Base-by-base conservation (phyloP, 345 rosid species). In the Cochlearia excelsa region DNA sequence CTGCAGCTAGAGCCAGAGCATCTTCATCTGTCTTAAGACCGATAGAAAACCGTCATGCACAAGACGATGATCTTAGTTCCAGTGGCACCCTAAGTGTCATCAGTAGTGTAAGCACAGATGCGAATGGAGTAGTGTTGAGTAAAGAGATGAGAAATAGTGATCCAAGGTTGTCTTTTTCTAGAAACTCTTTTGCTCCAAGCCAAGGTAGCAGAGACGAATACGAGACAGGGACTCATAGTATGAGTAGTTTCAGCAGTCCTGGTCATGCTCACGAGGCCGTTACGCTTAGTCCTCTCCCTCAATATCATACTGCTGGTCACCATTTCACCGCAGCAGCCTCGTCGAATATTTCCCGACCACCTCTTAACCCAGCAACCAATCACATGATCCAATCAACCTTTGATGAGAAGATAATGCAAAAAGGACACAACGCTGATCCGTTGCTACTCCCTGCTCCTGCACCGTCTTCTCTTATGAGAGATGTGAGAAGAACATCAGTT, bases 1-100 rank as follows among this genome's bases (percentile, higher is more conserved):
- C 99, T 46, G 99, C 95, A 31, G 95, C 97, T 30, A 89, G 82
- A 75, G 99, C 97, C 54, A 85, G 99, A 77, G 99, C 95, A 35
- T 87, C 99, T 2, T 93, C 97, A 28, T 93, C 99, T 30, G 95
- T 93, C 46, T 55, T 93, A 52, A 77, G 84, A 52, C 95, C 94
- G 9, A 74, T 89, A 57, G 89, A 86, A 48, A 80, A 69, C 67
- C 91, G 65, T 26, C 85, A 63, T 55, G 16, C 68, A 40, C 78
- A 59, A 1, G 89, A 91, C 72, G 64, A 85, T 59, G 99, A 86
- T 42, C 70, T 66, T 70, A 89, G 99, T 77, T 88, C 94, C 40
- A 92, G 95, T 57, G 76, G 90, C 56, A 88, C 86, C 73, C 58
- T 81, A 66, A 89, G 99, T 59, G 73, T 85, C 64, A 70, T 86